Evolutionary conservation across 1,284 basidiomycete genomes (phyloP).

Genomic region (Earliella scabrosa): DNA sequence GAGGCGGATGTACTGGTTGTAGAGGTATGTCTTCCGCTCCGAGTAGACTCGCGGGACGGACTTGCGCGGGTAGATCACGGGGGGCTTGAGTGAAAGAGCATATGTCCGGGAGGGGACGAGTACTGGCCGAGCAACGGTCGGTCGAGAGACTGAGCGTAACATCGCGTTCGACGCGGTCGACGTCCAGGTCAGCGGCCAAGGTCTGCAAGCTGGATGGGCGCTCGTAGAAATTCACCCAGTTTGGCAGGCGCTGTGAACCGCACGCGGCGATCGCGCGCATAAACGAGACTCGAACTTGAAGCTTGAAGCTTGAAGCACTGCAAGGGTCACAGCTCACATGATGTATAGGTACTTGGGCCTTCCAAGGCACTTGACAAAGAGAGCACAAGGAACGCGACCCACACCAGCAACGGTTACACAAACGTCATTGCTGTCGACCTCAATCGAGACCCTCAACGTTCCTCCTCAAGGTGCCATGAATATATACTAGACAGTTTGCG

Average conservation of each 20-base stretch:
- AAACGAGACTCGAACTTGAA: no score
- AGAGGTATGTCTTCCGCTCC: conserved; percentile 76
- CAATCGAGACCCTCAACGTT: no score
- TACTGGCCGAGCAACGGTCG: conserved; percentile 14
- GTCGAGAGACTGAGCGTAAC: conserved; percentile 20
- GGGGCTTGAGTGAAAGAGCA: conserved; percentile 62
- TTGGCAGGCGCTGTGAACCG: conserved; percentile 1
- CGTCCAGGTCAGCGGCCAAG: conserved; percentile 4
- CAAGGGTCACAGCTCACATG: no score
- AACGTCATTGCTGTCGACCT: no score
- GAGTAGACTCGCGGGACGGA: conserved; percentile 63
- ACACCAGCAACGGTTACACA: no score
- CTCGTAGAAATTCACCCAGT: conserved; percentile 7
- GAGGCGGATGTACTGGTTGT: conserved; percentile 72
- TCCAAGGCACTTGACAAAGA: no score
- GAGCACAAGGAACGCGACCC: no score
- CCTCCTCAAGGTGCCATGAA: no score
- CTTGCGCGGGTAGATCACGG: conserved; percentile 56
- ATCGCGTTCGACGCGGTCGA: conserved; percentile 10
- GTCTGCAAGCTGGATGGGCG: conserved; percentile 1
- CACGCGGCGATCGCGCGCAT: no score
- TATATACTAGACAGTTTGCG: no score
- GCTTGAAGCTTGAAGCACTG: no score
- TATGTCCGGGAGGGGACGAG: conserved; percentile 29
- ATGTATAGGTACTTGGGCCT: no score